A percentile compares a stretch with the other conserved stretches of the same genome.
These are phyloP conservation scores for Solanum pinnatisectum DNA, from an alignment of 257 asterid genomes.

Conservation along the genomic window DNA sequence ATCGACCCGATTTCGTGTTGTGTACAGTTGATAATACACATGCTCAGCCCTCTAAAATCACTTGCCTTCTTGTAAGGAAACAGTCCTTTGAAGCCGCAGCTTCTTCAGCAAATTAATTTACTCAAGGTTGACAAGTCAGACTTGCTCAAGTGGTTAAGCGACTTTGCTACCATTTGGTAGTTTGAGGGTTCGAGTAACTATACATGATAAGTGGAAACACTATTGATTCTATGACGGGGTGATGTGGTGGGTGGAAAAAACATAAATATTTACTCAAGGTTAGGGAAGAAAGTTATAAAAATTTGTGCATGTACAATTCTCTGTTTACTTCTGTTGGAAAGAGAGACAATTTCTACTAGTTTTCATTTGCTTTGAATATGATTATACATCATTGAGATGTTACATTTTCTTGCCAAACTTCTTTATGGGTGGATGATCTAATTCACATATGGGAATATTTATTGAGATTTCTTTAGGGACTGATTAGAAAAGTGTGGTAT, in stretches of 20 bases:
- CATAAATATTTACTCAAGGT: not conserved
- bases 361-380: not conserved
- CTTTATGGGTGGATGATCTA: not conserved
- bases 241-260: not conserved
- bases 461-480: not conserved
- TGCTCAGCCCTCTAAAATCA: conserved; percentile 43
- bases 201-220: not conserved
- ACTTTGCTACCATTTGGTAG: not conserved
- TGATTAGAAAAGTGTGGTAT: no score
- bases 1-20: conserved; percentile 61
- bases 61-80: conserved; percentile 61
- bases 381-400: not conserved
- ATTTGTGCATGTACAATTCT: not conserved
- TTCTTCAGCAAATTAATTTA: conserved; percentile 13
- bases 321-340: not conserved
- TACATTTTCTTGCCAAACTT: not conserved
- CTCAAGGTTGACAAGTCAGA: not conserved
- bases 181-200: not conserved
- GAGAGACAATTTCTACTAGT: not conserved
- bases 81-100: conserved; percentile 42
- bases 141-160: not conserved
- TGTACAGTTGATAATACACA: conserved; percentile 38
- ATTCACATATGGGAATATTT: not conserved
- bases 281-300: not conserved
- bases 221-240: not conserved